phyloP scores from a whole-genome alignment of 495 filamentous ascomycete species.

The Hamigera avellanea region DNA sequence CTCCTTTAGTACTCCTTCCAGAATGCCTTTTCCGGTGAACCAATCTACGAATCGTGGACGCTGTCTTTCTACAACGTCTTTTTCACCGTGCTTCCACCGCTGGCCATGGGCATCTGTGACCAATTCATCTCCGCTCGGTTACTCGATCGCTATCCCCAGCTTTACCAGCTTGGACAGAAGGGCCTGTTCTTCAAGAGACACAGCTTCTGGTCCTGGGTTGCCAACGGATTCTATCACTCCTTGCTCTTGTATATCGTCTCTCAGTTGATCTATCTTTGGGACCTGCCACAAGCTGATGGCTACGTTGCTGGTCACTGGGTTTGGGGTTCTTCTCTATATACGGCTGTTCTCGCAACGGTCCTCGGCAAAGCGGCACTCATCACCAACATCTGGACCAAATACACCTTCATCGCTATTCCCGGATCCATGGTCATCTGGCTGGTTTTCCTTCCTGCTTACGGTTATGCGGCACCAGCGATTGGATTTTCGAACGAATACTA shows the following conservation, averaged over 20 bases:
- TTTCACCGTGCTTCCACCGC: constrained; percentile 88
- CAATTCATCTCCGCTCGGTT: constrained; percentile 94
- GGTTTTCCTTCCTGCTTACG: constrained; percentile 80
- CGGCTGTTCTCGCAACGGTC: constrained; percentile 78
- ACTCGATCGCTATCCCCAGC: constrained; percentile 93
- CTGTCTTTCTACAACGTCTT: constrained; percentile 99
- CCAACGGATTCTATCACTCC: constrained; percentile 93
- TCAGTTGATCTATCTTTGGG: constrained; percentile 66
- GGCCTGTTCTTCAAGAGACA: constrained; percentile 86
- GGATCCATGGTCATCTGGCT: constrained; percentile 90
- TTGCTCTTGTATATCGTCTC: constrained; percentile 80
- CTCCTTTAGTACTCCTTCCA: constrained; percentile 81
- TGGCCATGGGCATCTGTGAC: constrained; percentile 94
- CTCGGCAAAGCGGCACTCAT: constrained; percentile 92
- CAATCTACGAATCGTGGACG: constrained; percentile 99
- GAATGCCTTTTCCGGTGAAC: constrained; percentile 94
- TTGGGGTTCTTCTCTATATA: constrained; percentile 90
- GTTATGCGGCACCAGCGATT: constrained; percentile 76
- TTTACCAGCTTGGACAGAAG: constrained; percentile 88
- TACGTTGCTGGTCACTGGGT: constrained; percentile 88
- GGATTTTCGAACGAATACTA: constrained; percentile 76
- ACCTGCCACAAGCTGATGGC: constrained; percentile 65
- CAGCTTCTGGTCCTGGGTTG: constrained; percentile 86
- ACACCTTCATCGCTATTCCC: constrained; percentile 89
- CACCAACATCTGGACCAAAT: constrained; percentile 98